Base-by-base conservation (phyloP, 2,329 filamentous ascomycete species). In the Xylariaceae sp. region DNA sequence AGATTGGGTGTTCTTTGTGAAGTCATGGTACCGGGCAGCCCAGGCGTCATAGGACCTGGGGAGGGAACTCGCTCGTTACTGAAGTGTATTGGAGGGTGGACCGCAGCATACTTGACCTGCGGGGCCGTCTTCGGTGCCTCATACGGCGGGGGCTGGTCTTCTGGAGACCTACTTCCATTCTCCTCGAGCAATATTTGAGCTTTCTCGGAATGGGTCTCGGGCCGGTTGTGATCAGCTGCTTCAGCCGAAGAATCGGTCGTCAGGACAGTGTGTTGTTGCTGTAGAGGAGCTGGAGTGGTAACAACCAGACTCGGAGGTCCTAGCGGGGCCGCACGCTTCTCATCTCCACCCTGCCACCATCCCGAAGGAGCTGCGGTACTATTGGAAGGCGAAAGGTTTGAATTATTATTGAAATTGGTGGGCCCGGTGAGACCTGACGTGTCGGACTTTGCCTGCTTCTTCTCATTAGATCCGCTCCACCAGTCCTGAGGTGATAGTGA, bases 31-130 rank as follows among this genome's bases (percentile, higher is more conserved):
- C 71, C 70, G 29, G 79, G 71, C 30, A 85, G 64, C 0, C 73
- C 81, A 2, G 83, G 81, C 1, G 84, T 84, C 1, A 78, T 62
- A 2, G 79, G 80, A 0, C 75, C 75, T 0, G 82, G 80, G 4
- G 81, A 80, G 1, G 72, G 71, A 2, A 79, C 73, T 24, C 73
- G 73, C 41, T 74, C 68, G 9, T 59, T 52, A 32, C 64, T 64
- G 30, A 71, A 55, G 45, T 79, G 74, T 3, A 66, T 69, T 1
- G 79, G 73, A 6, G 82, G 77, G 37, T 81, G 73, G 3, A 83
- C 69, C 2, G 78, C 76, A 40, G 71, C 71, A 53, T 81, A 83
- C 36, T 74, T 70, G 29, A 72, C 57, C 19, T 61, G 59, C n/a
- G 61, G 56, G 6, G 61, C 56, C 33, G 62, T 61, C 19, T 68